Conservation (phyloP, 116 monocot species). For the Posidonia oceanica region DNA sequence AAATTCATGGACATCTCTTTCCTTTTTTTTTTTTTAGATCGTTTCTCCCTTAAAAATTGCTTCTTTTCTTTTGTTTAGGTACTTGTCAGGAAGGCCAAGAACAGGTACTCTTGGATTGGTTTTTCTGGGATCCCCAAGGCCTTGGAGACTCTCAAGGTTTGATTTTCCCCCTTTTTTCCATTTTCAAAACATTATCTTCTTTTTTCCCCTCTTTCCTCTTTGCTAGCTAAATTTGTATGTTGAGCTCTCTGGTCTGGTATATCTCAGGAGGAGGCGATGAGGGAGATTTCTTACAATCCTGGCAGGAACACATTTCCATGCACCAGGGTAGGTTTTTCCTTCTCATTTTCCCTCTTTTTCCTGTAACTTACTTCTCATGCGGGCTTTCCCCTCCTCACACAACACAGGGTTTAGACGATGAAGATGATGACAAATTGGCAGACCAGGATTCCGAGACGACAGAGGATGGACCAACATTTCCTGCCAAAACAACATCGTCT, state of each 20-base stretch:
- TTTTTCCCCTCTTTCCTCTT: not conserved
- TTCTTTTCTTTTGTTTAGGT: conserved; percentile 27
- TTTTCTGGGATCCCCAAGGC: conserved; percentile 65
- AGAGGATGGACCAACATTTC: not conserved
- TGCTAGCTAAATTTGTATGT: not conserved
- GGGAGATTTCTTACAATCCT: conserved; percentile 10
- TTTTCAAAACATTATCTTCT: not conserved
- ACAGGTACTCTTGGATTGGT: conserved; percentile 82
- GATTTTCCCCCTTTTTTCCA: no score
- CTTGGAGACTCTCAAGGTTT: conserved; percentile 52
- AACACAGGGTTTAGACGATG: conserved; percentile 7
- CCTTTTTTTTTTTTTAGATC: not conserved
- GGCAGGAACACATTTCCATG: conserved; percentile 1
- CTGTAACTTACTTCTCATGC: no score
- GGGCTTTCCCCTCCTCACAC: not conserved
- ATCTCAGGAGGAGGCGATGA: conserved; percentile 32
- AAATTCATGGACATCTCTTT: not conserved
- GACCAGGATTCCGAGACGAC: not conserved
- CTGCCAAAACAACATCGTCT: conserved; percentile 6
- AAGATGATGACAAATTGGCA: conserved; percentile 10
- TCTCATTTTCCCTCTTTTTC: no score
- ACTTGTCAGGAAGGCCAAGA: conserved; percentile 71
- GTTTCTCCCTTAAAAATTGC: not conserved
- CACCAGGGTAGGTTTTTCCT: conserved; percentile 1
- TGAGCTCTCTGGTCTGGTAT: conserved; percentile 3